Conservation (phyloP, 2,329 filamentous ascomycete species). For the Herpotrichia juniperi region DNA sequence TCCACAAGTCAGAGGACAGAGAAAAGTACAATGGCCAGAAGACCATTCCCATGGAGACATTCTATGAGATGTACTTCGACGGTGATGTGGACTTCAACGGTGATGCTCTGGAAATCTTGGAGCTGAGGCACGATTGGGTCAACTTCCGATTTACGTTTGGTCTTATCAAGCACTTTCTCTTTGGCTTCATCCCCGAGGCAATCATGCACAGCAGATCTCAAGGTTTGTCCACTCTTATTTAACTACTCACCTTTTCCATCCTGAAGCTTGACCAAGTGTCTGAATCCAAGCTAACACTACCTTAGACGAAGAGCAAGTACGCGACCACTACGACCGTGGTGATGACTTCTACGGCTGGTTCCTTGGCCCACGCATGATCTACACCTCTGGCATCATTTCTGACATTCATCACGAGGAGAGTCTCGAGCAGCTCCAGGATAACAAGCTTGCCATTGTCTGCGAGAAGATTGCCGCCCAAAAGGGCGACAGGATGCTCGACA, state of each 20-base stretch:
- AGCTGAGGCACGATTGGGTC: conserved; percentile 97
- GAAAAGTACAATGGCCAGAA: conserved; percentile 76
- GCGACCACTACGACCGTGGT: conserved; percentile 95
- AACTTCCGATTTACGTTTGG: conserved; percentile 88
- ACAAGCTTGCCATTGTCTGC: conserved; percentile 93
- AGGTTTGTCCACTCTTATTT: conserved; percentile 56
- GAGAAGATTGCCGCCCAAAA: conserved; percentile 89
- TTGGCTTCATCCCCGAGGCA: conserved; percentile 85
- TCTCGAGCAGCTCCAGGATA: conserved; percentile 95
- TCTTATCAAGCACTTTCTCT: conserved; percentile 87
- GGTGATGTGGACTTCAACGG: conserved; percentile 95
- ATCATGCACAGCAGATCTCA: conserved; percentile 92
- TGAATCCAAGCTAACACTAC: conserved; percentile 30
- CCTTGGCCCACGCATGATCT: conserved; percentile 97
- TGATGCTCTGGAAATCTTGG: conserved; percentile 84
- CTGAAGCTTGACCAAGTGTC: not conserved
- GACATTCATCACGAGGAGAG: conserved; percentile 87
- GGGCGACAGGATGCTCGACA: conserved; percentile 86
- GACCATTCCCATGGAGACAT: conserved; percentile 90
- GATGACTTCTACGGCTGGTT: conserved; percentile 99
- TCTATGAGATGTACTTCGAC: conserved; percentile 98
- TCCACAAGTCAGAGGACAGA: conserved; percentile 67
- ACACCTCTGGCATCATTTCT: conserved; percentile 92
- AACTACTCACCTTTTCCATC: too few species aligned
- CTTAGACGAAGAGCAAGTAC: conserved; percentile 93